Evolutionary conservation across 2,329 filamentous ascomycete genomes (phyloP).

Genomic region (Cordyceps cicadae): DNA sequence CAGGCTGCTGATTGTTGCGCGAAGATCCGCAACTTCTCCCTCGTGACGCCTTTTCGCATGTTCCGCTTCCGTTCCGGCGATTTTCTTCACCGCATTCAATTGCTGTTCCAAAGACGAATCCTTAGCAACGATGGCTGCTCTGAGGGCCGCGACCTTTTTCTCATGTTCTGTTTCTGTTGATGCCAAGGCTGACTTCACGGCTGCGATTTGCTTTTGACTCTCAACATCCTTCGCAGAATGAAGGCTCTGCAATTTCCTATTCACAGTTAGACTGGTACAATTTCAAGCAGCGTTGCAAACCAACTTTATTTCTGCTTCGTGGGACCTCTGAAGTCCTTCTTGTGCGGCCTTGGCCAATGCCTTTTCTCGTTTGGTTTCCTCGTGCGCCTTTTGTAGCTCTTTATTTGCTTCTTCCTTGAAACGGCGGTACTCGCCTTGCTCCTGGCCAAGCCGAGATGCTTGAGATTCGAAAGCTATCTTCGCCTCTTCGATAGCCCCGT

Average conservation of each 20-base stretch:
- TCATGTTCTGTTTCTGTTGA: constrained; percentile 28
- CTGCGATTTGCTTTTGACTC: constrained; percentile 22
- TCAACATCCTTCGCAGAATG: constrained; percentile 22
- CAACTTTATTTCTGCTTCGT: constrained; percentile 57
- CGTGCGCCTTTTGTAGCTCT: constrained; percentile 34
- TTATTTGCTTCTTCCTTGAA: constrained; percentile 49
- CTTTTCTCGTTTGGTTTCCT: constrained; percentile 38
- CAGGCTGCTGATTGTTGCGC: constrained; percentile 50
- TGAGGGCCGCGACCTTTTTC: constrained; percentile 14
- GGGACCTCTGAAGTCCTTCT: constrained; percentile 60
- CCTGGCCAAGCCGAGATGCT: constrained; percentile 55
- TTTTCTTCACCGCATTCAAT: constrained; percentile 39
- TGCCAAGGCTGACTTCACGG: constrained; percentile 16
- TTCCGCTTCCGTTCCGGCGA: constrained; percentile 40
- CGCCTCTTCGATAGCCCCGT: constrained; percentile 39
- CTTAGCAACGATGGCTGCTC: constrained; percentile 2
- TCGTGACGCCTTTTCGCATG: constrained; percentile 42
- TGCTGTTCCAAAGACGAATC: constrained; percentile 30
- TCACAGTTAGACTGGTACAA: constrained; percentile 13
- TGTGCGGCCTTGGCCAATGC: constrained; percentile 41
- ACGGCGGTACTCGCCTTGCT: constrained; percentile 62
- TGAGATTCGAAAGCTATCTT: constrained; percentile 39
- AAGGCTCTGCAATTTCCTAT: constrained; percentile 26
- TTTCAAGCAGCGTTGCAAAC: constrained; percentile 11
- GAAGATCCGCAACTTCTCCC: constrained; percentile 55